Conservation (phyloP, 2,329 filamentous ascomycete species). For the Ophiostoma quercus region DNA sequence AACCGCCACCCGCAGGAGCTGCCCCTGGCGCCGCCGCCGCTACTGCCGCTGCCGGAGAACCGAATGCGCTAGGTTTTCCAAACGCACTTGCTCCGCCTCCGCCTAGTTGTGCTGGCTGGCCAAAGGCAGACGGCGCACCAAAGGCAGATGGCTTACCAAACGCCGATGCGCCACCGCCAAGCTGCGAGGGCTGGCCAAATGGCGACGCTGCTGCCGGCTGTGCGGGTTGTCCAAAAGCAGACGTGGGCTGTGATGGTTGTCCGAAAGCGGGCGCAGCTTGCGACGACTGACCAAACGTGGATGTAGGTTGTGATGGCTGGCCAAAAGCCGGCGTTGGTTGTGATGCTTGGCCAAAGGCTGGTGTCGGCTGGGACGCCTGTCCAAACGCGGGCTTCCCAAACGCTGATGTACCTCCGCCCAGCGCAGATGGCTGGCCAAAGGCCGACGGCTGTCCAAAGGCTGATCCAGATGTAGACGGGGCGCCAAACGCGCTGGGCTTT, state of each 20-base stretch:
- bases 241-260: constrained; percentile 23
- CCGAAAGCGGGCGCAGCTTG: constrained; percentile 28
- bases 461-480: constrained; percentile 7
- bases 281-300: constrained; percentile 27
- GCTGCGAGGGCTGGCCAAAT: constrained; percentile 40
- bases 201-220: constrained; percentile 25
- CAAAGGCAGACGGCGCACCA: constrained; percentile 20
- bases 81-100: constrained; percentile 22
- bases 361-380: constrained; percentile 19
- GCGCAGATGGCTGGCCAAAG: constrained; percentile 33
- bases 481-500: constrained; percentile 24
- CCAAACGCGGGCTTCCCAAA: constrained; percentile 25
- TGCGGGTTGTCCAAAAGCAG: constrained; percentile 27
- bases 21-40: constrained; percentile 31
- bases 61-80: constrained; percentile 36
- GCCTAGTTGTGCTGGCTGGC: constrained; percentile 31
- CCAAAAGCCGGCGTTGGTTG: constrained; percentile 30
- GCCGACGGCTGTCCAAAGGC: constrained; percentile 18
- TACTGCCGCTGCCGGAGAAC: constrained; percentile 22
- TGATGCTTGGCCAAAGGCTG: constrained; percentile 27
- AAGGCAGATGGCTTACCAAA: constrained; percentile 34
- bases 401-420: neutral
- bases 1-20: constrained; percentile 17
- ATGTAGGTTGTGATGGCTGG: constrained; percentile 31
- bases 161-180: constrained; percentile 22